phyloP scores from a whole-genome alignment of 345 rosid species.

The Passiflora organensis region DNA sequence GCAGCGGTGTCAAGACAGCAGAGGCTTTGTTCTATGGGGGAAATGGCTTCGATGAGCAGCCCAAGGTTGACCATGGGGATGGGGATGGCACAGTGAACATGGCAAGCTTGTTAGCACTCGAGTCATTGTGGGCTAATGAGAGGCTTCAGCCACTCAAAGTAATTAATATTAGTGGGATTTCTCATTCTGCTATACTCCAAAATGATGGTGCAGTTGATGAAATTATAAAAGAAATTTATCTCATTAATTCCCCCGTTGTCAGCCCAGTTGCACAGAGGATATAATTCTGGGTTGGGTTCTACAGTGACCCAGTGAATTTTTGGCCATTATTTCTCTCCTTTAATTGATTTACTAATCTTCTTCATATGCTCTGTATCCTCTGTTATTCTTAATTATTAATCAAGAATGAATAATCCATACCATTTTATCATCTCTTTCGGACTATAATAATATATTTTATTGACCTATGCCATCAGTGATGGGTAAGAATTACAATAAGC shows the following conservation, averaged over 20 bases:
- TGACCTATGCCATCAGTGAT: no score
- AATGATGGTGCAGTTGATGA: slow-evolving; percentile 39
- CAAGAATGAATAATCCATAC: no score
- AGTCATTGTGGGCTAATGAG: slow-evolving; percentile 35
- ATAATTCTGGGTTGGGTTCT: no score
- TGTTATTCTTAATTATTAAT: no score
- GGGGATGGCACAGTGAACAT: slow-evolving; percentile 85
- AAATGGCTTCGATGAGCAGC: slow-evolving; percentile 55
- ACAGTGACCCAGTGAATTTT: no score
- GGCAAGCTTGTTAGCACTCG: slow-evolving; percentile 55
- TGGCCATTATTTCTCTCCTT: no score
- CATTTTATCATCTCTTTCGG: no score
- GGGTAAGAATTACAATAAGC: no score
- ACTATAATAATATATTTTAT: no score
- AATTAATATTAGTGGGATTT: slow-evolving; percentile 36
- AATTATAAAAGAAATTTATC: slow-evolving; percentile 40
- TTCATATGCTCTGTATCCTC: no score
- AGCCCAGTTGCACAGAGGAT: neutral
- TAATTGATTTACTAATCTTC: no score
- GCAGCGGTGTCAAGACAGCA: slow-evolving; percentile 51
- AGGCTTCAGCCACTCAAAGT: slow-evolving; percentile 40
- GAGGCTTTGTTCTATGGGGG: slow-evolving; percentile 49
- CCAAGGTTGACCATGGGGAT: slow-evolving; percentile 63
- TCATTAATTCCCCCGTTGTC: slow-evolving; percentile 32
- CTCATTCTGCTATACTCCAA: slow-evolving; percentile 57